Evolutionary conservation across 805 yeast species (phyloP).

Genomic region (Komagataella mondaviorum): DNA sequence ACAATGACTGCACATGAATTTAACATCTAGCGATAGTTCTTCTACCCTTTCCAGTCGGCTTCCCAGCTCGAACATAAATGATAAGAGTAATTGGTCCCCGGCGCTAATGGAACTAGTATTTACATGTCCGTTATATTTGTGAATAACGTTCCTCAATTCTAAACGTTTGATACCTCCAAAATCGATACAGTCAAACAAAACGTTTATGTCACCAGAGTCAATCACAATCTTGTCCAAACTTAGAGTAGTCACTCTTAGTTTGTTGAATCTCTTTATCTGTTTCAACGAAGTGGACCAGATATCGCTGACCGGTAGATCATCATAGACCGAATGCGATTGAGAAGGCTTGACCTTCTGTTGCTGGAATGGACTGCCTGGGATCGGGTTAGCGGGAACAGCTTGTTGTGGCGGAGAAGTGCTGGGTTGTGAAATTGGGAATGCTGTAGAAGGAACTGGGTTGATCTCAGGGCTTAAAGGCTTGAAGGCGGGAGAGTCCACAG

Average conservation of each 20-base stretch:
- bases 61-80: slow-evolving; percentile 1
- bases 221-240: slow-evolving; percentile 3
- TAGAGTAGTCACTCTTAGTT: slow-evolving; percentile 1
- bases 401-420: background rate
- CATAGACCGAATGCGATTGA: background rate
- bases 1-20: slow-evolving; percentile 2
- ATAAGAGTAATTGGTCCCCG: background rate
- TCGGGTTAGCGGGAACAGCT: background rate
- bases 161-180: background rate
- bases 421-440: background rate
- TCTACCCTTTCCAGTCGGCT: background rate
- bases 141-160: slow-evolving; percentile 2
- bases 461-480: background rate
- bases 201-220: background rate
- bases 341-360: background rate
- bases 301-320: background rate
- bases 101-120: background rate
- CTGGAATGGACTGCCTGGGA: background rate
- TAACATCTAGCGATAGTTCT: slow-evolving; percentile 3
- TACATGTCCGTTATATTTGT: background rate
- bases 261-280: background rate
- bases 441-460: background rate
- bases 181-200: background rate
- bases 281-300: slow-evolving; percentile 1
- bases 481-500: background rate